Base-by-base conservation (phyloP, 2,329 filamentous ascomycete species). In the Venturia asperata region DNA sequence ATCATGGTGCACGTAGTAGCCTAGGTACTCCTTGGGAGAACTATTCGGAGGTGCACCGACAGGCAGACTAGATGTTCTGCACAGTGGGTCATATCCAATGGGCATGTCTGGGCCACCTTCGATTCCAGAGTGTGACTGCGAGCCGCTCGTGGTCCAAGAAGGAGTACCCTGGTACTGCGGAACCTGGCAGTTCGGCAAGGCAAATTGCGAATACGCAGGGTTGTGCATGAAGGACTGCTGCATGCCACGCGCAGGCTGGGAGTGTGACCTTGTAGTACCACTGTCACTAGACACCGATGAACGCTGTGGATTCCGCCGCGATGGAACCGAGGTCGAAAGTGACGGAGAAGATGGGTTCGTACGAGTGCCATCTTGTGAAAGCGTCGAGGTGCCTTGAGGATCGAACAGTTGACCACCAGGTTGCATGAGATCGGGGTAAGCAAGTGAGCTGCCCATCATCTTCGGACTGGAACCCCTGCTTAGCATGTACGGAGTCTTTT, bases 341-440 rank as follows among this genome's bases (percentile, higher is more conserved):
- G 79, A 81, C 9, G 80, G 79, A 21, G 80, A 81, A 1, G 79
- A 79, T 13, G 80, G 79, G 66, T 81, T 80, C 15, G 79, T 80
- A 55, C 75, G 74, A 15, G 77, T 72, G 11, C 78, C 79, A 64
- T 81, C 78, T 65, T 77, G 74, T 15, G 76, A 72, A 55, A 73
- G 71, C 56, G 73, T 69, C 45, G 75, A 70, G 64, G 75, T 70
- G 9, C 73, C 70, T 56, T 78, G 77, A 24, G 61, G 27, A 19
- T 66, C 52, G 19, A 61, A 58, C 71, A 67, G 63, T 71, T 72
- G 45, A 72, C 68, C 21, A 70, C 71, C 15, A 74, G 43, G 49
- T 13, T 67, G 64, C 5, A 49, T 41, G 37, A 62, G 63, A 7
- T 63, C 65, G 13, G 55, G 56, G 55, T 68, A 66, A 52, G 63